Evolutionary conservation across 139 green algal species (phyloP), one percentile per base, ranked within the genome.

Genomic region (Chlorella vulgaris): DNA sequence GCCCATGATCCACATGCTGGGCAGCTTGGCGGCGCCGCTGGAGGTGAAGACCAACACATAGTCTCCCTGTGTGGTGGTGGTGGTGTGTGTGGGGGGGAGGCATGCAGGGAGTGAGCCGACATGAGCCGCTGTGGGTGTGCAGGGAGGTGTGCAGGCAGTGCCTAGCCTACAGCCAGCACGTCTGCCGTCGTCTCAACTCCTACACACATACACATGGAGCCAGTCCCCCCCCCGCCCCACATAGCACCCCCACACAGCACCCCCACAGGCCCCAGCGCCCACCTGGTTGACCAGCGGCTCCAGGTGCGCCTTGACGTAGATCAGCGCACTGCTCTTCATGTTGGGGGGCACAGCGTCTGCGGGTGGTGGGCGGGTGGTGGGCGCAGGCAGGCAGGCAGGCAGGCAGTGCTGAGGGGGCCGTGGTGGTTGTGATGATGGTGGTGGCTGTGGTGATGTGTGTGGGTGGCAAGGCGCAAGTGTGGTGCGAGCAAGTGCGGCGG

Each of bases 1-100:
- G 40, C 86, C 81, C 67, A 96, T 85, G 28, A 93, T 88, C 93
- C 92, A 96, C 75, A 89, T 83, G 31, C 82, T 76, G 10, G 85
- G 83, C 75, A 94, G 71, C 38, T 84, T 85, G 22, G 82, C 76
- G 4, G n/a, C 18, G 43, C 81, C 73, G 69, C 53, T 36, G 15
- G 84, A 67, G 18, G 84, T 88, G 74, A 88, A 81, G 40, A 89
- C 78, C 28, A 91, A 74, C 28, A 90, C 89, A 61, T 91, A 90
- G 58, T 85, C 39, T 29, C 84, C 61, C 74, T 70, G 60, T 29
- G 28, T 7, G 55, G 1, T 33, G 21, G 3, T 21, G 4, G 40
- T 51, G 10, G 47, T 55, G 47, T 55, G 28, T 31, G 43, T 40
- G 39, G 67, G 63, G 63, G 35, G 33, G 33, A 2, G 33, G 62